phyloP scores from a whole-genome alignment of 805 yeast species.

The Teunomyces stri region DNA sequence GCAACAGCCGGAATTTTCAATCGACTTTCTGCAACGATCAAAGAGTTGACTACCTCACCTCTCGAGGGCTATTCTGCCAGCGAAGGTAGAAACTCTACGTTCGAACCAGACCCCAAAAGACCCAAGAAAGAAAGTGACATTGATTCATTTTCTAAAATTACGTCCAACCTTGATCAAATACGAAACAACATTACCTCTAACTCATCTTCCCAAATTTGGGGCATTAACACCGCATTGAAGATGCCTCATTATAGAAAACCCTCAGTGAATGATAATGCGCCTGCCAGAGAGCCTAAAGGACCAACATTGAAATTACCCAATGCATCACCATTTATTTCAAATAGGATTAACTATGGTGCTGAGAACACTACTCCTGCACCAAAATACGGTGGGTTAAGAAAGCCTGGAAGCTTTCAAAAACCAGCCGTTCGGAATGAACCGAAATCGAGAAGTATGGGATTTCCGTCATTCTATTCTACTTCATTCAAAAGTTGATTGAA shows the following conservation, averaged over 20 bases:
- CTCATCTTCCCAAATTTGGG: slow-evolving; percentile 9
- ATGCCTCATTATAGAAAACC: slow-evolving; percentile 28
- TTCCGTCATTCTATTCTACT: slow-evolving; percentile 2
- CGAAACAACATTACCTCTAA: slow-evolving; percentile 10
- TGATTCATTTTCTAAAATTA: slow-evolving; percentile 11
- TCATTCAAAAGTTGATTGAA: slow-evolving; percentile 2
- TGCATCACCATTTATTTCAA: slow-evolving; percentile 31
- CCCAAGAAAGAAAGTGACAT: slow-evolving; percentile 8
- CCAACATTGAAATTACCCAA: slow-evolving; percentile 18
- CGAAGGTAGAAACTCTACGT: slow-evolving; percentile 1
- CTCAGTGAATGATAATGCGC: not conserved
- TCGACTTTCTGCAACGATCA: slow-evolving; percentile 3
- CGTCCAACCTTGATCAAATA: slow-evolving; percentile 13
- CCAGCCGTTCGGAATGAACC: slow-evolving; percentile 15
- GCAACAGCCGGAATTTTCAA: slow-evolving; percentile 3
- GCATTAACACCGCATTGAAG: slow-evolving; percentile 13
- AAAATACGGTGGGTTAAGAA: slow-evolving; percentile 20
- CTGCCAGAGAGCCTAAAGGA: slow-evolving; percentile 8
- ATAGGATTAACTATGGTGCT: slow-evolving; percentile 17
- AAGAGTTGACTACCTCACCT: slow-evolving; percentile 1
- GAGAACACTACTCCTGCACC: slow-evolving; percentile 5
- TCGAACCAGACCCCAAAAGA: slow-evolving; percentile 6
- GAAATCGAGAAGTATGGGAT: slow-evolving; percentile 15
- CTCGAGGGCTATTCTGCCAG: slow-evolving; percentile 5
- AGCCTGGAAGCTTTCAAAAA: slow-evolving; percentile 35